Evolutionary conservation across 1,284 basidiomycete genomes (phyloP), one percentile per base, ranked within the genome.

Genomic region (Ganoderma boninense): DNA sequence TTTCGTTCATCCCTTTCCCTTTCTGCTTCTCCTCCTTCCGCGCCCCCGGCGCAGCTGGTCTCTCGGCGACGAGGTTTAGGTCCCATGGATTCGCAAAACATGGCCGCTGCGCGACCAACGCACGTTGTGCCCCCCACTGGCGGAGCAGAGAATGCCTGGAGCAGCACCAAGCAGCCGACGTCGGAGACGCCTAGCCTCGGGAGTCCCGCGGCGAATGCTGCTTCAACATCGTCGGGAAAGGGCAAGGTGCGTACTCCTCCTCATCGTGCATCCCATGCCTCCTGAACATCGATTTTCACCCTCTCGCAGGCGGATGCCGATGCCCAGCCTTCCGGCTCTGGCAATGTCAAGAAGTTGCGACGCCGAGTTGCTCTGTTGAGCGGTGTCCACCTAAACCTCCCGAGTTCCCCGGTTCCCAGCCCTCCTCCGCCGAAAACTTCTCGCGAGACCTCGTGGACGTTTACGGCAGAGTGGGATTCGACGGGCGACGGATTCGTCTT

Each of bases 101-200:
- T 79, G 77, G 77, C 77, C 79, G 79, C 79, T 75, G 79, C 76
- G 79, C 79, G 79, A 76, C 77, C 79, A 72, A 75, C 74, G 73
- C 73, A 78, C 71, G 73, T 74, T 70, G 77, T 78, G 70, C 71
- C 75, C 68, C 74, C 73, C 64, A 71, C 73, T 65, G 61, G 69
- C 62, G 78, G 77, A 46, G 77, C 76, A 75, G 78, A 73, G 69
- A 76, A 77, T 78, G 77, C 77, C 79, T 77, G 79, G 79, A 75
- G 79, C 79, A 79, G 75, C 65, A 68, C 72, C 67, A 77, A 77
- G 67, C 76, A 77, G 44, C 71, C 77, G 60, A 72, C 72, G 7
- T 69, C 77, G 54, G 76, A 71, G 69, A 69, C 63, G 69, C 67
- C 73, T 44, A 60, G 67, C 38, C 57, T 65, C 38, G 42, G 56